phyloP scores from a whole-genome alignment of 1,284 basidiomycete genomes.

The Inonotus hispidus region DNA sequence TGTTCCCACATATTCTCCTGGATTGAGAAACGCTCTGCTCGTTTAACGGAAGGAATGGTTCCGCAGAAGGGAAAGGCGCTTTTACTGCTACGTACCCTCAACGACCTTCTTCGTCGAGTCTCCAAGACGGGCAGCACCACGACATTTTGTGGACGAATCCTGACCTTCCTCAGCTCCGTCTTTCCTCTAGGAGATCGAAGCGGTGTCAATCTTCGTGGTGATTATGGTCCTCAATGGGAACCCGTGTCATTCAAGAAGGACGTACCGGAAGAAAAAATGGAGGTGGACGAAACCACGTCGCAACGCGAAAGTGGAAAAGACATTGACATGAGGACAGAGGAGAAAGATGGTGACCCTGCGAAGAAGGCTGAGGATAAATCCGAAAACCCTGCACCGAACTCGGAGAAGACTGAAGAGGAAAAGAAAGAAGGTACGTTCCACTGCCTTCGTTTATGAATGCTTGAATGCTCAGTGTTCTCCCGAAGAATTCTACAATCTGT shows the following conservation, averaged over 20 bases:
- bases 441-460: background rate
- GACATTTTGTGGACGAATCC: slow-evolving; percentile 82
- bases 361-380: slow-evolving; percentile 18
- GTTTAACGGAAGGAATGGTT: slow-evolving; percentile 69
- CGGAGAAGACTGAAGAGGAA: slow-evolving; percentile 32
- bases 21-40: slow-evolving; percentile 65
- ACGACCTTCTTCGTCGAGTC: slow-evolving; percentile 79
- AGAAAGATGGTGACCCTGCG: slow-evolving; percentile 16
- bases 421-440: slow-evolving; percentile 56
- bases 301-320: slow-evolving; percentile 34
- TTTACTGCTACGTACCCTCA: slow-evolving; percentile 75
- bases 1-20: slow-evolving; percentile 82
- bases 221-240: slow-evolving; percentile 79
- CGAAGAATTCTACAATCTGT: slow-evolving; percentile 74
- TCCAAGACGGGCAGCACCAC: slow-evolving; percentile 80
- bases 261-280: slow-evolving; percentile 27
- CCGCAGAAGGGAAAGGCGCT: slow-evolving; percentile 86
- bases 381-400: slow-evolving; percentile 1
- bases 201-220: slow-evolving; percentile 85
- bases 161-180: slow-evolving; percentile 79
- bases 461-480: slow-evolving; percentile 2
- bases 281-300: slow-evolving; percentile 23
- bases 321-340: slow-evolving; percentile 35
- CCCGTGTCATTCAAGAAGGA: slow-evolving; percentile 40
- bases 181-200: slow-evolving; percentile 86